Evolutionary conservation across 345 rosid species (phyloP).

Genomic region (Populus deltoides): DNA sequence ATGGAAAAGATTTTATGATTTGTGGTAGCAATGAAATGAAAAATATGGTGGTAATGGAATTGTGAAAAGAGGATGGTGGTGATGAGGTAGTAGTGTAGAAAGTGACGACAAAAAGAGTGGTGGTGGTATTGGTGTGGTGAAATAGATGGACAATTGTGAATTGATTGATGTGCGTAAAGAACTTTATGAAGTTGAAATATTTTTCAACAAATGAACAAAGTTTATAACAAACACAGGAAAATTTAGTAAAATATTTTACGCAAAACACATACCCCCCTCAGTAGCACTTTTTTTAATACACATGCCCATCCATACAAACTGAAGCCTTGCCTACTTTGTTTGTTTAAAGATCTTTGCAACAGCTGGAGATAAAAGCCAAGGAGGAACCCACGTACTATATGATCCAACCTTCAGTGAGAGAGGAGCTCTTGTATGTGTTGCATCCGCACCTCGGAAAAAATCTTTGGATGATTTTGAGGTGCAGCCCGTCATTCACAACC

Average conservation of each 20-base stretch:
- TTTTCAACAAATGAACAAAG: too few relatives aligned
- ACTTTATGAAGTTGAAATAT: too few relatives aligned
- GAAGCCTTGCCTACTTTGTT: constrained; percentile 10
- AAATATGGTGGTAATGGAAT: too few relatives aligned
- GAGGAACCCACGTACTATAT: constrained; percentile 79
- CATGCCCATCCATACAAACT: neutral
- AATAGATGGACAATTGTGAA: too few relatives aligned
- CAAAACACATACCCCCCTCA: neutral
- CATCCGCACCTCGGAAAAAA: constrained; percentile 92
- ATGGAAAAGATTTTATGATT: too few relatives aligned
- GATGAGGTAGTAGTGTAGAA: too few relatives aligned
- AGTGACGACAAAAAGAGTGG: too few relatives aligned
- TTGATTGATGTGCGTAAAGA: too few relatives aligned
- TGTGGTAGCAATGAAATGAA: too few relatives aligned
- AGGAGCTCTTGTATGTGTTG: constrained; percentile 95
- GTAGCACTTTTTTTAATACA: neutral
- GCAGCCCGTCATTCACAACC: constrained; percentile 87
- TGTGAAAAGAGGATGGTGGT: too few relatives aligned
- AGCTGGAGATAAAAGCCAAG: constrained; percentile 83
- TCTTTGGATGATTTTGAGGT: constrained; percentile 89
- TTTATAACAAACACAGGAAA: neutral
- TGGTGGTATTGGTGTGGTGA: too few relatives aligned
- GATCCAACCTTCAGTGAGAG: constrained; percentile 85
- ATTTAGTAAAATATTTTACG: neutral
- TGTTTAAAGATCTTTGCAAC: constrained; percentile 69